Conservation (phyloP, 257 asterid species). For the Nicotiana undulata region DNA sequence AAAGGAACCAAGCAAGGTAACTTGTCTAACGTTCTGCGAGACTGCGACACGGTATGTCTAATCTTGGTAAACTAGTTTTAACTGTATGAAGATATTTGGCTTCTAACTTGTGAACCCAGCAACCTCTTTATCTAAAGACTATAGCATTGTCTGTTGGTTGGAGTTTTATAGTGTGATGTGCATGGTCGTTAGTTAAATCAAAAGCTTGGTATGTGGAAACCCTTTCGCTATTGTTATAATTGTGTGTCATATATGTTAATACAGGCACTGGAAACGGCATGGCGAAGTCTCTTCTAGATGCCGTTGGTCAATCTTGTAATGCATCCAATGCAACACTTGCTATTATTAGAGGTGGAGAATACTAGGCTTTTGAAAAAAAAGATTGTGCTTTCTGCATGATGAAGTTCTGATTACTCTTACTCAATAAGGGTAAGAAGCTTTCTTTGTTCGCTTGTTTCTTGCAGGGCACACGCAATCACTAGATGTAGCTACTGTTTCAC, state of each 20-base stretch:
- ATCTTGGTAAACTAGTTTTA: not conserved
- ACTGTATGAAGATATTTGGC: not conserved
- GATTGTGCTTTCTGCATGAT: not conserved
- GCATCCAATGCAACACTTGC: slow-evolving; percentile 66
- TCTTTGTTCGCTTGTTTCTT: slow-evolving; percentile 15
- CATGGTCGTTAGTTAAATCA: not conserved
- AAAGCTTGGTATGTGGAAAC: not conserved
- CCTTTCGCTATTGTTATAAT: not conserved
- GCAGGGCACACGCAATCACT: slow-evolving; percentile 72
- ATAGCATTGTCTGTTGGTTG: not conserved
- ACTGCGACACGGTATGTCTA: not conserved
- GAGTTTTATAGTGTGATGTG: not conserved
- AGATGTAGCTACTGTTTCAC: slow-evolving; percentile 79
- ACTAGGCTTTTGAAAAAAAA: not conserved
- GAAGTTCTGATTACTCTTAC: not conserved
- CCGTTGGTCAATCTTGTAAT: slow-evolving; percentile 69
- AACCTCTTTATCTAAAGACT: not conserved
- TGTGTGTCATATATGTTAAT: not conserved
- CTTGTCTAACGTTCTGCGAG: not conserved
- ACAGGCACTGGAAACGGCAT: slow-evolving; percentile 97
- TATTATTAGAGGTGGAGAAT: slow-evolving; percentile 65
- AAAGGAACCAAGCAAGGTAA: not conserved
- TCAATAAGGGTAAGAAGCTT: not conserved
- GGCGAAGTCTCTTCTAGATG: slow-evolving; percentile 88
- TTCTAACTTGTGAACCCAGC: not conserved